Evolutionary conservation across 306 rosid species (phyloP).

Genomic region (Inga oerstediana): DNA sequence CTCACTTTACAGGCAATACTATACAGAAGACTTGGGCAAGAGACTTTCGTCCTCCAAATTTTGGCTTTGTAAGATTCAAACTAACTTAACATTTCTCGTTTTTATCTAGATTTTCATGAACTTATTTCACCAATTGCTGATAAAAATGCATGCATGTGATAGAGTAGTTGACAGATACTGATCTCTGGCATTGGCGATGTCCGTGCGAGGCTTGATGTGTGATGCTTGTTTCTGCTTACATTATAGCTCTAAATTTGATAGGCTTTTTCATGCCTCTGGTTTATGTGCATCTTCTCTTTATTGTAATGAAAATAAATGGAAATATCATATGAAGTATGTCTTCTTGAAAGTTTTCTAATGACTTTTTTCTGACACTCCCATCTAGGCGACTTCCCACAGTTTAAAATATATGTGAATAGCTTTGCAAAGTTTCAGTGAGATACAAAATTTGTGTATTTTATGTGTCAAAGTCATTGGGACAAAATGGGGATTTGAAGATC

Average conservation of each 20-base stretch:
- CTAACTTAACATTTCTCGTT: slow-evolving; percentile 21
- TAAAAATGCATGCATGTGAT: neutral
- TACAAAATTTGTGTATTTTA: neutral
- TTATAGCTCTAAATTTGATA: neutral
- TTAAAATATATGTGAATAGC: neutral
- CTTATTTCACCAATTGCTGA: neutral
- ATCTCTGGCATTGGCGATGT: slow-evolving; percentile 3
- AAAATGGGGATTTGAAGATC: slow-evolving; percentile 6
- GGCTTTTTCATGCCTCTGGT: neutral
- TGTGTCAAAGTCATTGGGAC: neutral
- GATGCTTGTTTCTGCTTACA: neutral
- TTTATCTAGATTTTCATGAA: slow-evolving; percentile 15
- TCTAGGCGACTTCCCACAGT: neutral
- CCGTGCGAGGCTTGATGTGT: neutral
- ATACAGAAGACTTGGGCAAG: slow-evolving; percentile 95
- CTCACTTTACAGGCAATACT: slow-evolving; percentile 77
- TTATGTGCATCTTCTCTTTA: neutral
- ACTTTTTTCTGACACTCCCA: neutral
- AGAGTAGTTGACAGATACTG: slow-evolving; percentile 25
- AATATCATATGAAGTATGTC: neutral
- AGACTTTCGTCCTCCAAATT: slow-evolving; percentile 90
- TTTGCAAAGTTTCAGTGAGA: slow-evolving; percentile 1
- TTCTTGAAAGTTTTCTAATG: neutral
- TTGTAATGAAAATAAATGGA: neutral
- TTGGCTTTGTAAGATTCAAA: slow-evolving; percentile 84